Evolutionary conservation across 1,284 basidiomycete species (phyloP), one percentile per base, ranked within the genome.

Genomic region (Kwoniella shivajii): DNA sequence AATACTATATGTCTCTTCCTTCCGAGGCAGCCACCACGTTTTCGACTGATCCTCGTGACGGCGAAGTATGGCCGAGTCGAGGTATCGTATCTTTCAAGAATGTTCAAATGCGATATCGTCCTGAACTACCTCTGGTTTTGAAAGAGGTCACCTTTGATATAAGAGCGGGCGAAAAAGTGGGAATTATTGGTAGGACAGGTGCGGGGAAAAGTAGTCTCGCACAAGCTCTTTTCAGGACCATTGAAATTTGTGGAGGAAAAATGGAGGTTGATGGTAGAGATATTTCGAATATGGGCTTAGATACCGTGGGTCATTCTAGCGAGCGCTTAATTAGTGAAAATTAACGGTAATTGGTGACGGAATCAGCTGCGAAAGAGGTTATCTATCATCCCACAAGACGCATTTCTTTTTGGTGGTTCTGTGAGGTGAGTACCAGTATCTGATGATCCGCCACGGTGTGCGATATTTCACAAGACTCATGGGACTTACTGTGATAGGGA

Each of bases 111-210:
- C 60, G 65, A 20, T 78, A 77, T 57, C 55, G 66, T 43, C 66
- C 63, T 14, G 76, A 77, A 9, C 63, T 77, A 0, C 70, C 75
- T 0, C 62, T 72, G 7, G 76, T 75, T 0, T 59, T 80, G 5
- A 68, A 75, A 14, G 63, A 64, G 5, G 22, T 79, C 7, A 67
- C 54, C 6, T 70, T 75, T 50, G 29, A 22, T 1, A 60, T 76
- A 18, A 50, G 57, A 2, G 59, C 67, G 14, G 76, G 75, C 0
- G 63, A 72, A 54, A 76, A 73, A 57, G 64, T 90, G 58, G 88
- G 88, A 6, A 84, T 89, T 51, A 85, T 89, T 16, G 87, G 87
- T 7, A 75, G 86, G 27, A 88, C 86, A 1, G 87, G 86, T 16
- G 86, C 87, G 47, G 85, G 83, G 74, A 71, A 74, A 70, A 68